Conservation (phyloP, 345 rosid species). For the Pelargonium nanum region DNA sequence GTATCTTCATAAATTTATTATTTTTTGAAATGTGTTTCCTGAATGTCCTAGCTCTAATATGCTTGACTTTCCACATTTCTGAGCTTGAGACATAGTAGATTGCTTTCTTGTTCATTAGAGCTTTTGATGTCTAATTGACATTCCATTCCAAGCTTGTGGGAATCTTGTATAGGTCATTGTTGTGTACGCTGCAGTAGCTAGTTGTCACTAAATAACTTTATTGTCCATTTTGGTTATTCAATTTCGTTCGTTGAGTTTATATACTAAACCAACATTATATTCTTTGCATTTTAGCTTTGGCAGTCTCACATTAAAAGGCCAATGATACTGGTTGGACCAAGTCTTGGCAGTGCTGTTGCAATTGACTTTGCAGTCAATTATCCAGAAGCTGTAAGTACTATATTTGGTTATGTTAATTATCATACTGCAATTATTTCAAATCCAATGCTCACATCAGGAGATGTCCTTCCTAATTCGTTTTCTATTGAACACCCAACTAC, state of each 20-base stretch:
- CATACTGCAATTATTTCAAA: neutral
- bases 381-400: slow-evolving; percentile 62
- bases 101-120: too few relatives aligned
- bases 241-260: neutral
- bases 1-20: slow-evolving; percentile 16
- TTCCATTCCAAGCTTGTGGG: too few relatives aligned
- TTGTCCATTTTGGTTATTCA: neutral
- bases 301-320: slow-evolving; percentile 70
- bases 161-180: too few relatives aligned
- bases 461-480: neutral
- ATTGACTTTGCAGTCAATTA: slow-evolving; percentile 63
- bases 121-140: too few relatives aligned
- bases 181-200: neutral
- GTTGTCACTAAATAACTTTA: neutral
- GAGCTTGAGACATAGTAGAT: too few relatives aligned
- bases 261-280: neutral
- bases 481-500: neutral
- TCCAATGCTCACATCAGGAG: neutral
- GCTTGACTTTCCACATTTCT: too few relatives aligned
- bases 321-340: slow-evolving; percentile 81
- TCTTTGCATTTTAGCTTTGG: slow-evolving; percentile 45
- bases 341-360: slow-evolving; percentile 81
- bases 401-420: too few relatives aligned
- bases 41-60: too few relatives aligned
- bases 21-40: neutral